Evolutionary conservation across 352 stramenopile species (phyloP).

Genomic region (Phytopythium mirpurense): DNA sequence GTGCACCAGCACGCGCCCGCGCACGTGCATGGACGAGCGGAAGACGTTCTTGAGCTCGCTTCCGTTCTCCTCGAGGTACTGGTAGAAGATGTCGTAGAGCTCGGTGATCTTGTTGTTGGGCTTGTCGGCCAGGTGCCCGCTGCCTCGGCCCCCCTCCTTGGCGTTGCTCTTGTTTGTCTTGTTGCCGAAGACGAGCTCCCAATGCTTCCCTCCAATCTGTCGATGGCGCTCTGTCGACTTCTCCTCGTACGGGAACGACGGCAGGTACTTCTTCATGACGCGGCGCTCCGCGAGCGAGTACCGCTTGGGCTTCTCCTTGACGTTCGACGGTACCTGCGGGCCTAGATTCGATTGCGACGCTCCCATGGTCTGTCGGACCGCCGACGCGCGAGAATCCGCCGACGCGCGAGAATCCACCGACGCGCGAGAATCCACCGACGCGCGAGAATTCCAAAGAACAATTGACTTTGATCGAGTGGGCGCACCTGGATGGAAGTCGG

Average conservation of each 20-base stretch:
- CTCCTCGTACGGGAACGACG: slow-evolving; percentile 29
- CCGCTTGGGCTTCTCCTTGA: slow-evolving; percentile 16
- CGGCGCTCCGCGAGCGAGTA: slow-evolving; percentile 23
- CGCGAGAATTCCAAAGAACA: no score
- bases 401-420: no score
- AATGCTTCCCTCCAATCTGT: slow-evolving; percentile 30
- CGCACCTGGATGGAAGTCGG: no score
- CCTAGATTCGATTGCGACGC: slow-evolving; percentile 8
- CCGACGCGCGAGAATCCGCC: no score
- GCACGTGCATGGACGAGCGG: slow-evolving; percentile 42
- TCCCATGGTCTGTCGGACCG: slow-evolving; percentile 23
- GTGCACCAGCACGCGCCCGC: slow-evolving; percentile 39
- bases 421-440: no score
- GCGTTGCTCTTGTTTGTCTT: slow-evolving; percentile 9
- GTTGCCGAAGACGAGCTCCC: slow-evolving; percentile 35
- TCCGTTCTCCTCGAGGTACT: slow-evolving; percentile 35
- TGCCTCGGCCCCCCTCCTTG: slow-evolving; percentile 12
- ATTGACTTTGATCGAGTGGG: slow-evolving; percentile 3
- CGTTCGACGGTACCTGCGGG: background rate
- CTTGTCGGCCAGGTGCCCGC: slow-evolving; percentile 17
- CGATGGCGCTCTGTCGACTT: slow-evolving; percentile 40
- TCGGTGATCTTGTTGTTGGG: slow-evolving; percentile 30
- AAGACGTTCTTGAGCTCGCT: slow-evolving; percentile 49
- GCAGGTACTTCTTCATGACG: slow-evolving; percentile 35
- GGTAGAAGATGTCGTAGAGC: slow-evolving; percentile 52